Base-by-base conservation (phyloP, 257 asterid species). In the Craterostigma plantagineum region DNA sequence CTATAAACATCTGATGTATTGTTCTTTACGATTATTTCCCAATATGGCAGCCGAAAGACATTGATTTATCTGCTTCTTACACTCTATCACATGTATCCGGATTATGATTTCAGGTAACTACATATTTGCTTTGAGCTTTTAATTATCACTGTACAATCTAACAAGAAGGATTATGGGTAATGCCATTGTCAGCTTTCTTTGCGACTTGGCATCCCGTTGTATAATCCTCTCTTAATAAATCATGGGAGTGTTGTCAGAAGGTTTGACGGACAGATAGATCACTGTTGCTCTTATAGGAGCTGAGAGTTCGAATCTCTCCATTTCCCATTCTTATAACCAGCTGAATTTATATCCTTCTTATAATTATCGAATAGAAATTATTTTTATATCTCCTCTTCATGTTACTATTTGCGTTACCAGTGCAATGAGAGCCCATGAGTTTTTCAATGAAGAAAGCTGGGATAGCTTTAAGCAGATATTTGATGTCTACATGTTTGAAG, bases 251-350 rank as follows among this genome's bases (percentile, higher is more conserved):
- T 79, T 83, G 98, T 90, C 94, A 83, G 92, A 90, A 58, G 95
- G 93, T 69, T 75, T 90, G 95, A 90, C 99, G 71, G 81, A 68
- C 99, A 80, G 99, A 83, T 61, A 50, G 62, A 66, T 65, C 53
- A 75, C 98, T 90, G 95, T 90, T 77, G 95, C 95, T 87, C 94
- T 71, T 62, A 14, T 66, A 57, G 77, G 94, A 87, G 96, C 91
- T 83, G 96, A 90, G 99, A 90, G 95, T 90, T 90, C 99, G 71
- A 90, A 87, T 80, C 95, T 90, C 99, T 90, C 99, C 99, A 90
- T 84, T 66, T 90, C 99, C 96, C 99, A 55, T 55, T 60, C 56
- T 66, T 58, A 16, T 54, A 35, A 51, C 54, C 52, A 49, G 35
- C 62, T 56, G 36, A 58, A 8, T 50, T 15, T 18, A 11, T 56